Percentiles rank a stretch among this genome's conserved stretches.
These are phyloP conservation scores for Xylaria sp. DNA, from an alignment of 2,329 filamentous ascomycete genomes.

Conservation along the genomic window DNA sequence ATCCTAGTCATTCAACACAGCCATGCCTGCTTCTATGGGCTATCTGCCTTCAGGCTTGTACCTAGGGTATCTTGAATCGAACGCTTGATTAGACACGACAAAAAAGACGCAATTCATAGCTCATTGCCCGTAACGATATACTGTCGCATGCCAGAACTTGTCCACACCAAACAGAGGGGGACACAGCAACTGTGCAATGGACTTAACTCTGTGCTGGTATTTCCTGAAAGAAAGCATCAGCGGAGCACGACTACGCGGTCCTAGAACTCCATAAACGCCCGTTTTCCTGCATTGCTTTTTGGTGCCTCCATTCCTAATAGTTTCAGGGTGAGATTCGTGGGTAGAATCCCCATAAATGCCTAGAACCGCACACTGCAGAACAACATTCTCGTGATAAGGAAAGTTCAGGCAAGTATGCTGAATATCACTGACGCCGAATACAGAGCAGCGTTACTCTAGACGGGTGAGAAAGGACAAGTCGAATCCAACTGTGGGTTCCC, in stretches of 20 bases:
- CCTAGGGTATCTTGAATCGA: slow-evolving; percentile 31
- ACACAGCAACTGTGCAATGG: background rate
- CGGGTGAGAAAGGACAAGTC: background rate
- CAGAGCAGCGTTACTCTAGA: background rate
- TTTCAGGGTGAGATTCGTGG: background rate
- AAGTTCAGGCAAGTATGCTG: background rate
- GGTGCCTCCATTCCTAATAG: background rate
- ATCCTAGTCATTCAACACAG: slow-evolving; percentile 14
- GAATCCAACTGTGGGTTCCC: background rate
- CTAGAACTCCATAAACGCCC: background rate
- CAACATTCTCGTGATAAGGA: background rate
- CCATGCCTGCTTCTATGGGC: slow-evolving; percentile 15
- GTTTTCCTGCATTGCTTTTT: slow-evolving; percentile 1
- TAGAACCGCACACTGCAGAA: background rate
- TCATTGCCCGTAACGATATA: slow-evolving; percentile 25
- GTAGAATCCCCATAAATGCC: background rate
- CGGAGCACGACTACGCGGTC: background rate
- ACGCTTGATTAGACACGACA: slow-evolving; percentile 14
- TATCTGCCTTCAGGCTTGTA: slow-evolving; percentile 27
- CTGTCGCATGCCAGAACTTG: slow-evolving; percentile 2
- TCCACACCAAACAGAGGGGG: background rate
- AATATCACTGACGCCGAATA: background rate
- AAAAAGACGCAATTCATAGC: slow-evolving; percentile 25
- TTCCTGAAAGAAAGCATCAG: background rate
- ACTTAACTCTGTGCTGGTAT: background rate